Evolutionary conservation across 1,284 basidiomycete genomes (phyloP).

Genomic region (Coniophora puteana): DNA sequence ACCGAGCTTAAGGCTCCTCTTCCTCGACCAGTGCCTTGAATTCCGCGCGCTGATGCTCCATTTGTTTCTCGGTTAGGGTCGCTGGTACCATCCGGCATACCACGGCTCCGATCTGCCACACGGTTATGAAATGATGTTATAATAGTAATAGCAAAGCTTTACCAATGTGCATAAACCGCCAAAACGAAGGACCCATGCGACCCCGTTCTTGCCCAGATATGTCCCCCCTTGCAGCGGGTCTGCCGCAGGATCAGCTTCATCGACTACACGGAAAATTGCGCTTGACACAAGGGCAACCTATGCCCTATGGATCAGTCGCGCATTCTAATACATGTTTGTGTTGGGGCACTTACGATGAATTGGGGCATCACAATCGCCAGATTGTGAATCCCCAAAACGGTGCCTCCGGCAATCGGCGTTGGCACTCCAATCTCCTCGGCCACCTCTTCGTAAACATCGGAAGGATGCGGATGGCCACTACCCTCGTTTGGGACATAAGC

Average conservation of each 20-base stretch:
- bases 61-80: constrained; percentile 86
- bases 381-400: constrained; percentile 94
- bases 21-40: constrained; percentile 70
- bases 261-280: constrained; percentile 81
- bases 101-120: constrained; percentile 53
- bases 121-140: constrained; percentile 5
- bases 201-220: constrained; percentile 80
- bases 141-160: constrained; percentile 22
- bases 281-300: constrained; percentile 89
- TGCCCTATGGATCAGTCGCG: neutral
- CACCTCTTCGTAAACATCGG: constrained; percentile 41
- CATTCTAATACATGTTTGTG: constrained; percentile 1
- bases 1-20: constrained; percentile 36
- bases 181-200: constrained; percentile 92
- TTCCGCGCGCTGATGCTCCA: constrained; percentile 75
- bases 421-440: constrained; percentile 38
- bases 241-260: constrained; percentile 43
- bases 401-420: constrained; percentile 81
- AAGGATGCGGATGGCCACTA: no score
- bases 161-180: constrained; percentile 82
- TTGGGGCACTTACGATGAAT: constrained; percentile 65
- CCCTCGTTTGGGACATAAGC: constrained; percentile 39
- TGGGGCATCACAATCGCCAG: constrained; percentile 92
- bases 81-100: constrained; percentile 80
- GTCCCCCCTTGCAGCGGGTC: constrained; percentile 32